Conservation (phyloP, 352 stramenopile species). For the Blastocystis sp. region DNA sequence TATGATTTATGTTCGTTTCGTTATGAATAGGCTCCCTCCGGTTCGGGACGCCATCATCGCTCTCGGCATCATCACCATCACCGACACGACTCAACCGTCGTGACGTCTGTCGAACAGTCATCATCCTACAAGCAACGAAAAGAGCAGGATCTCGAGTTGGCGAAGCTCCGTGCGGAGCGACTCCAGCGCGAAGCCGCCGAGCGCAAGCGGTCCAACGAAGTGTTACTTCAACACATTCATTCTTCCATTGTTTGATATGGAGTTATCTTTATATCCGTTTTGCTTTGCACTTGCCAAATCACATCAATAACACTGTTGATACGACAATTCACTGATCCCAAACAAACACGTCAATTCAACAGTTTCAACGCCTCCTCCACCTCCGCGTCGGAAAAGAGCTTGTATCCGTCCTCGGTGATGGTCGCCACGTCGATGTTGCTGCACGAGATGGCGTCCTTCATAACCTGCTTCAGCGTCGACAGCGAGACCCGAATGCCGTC, state of each 20-base stretch:
- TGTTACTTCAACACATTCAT: constrained; percentile 18
- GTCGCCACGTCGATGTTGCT: constrained; percentile 93
- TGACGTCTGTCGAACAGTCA: constrained; percentile 4
- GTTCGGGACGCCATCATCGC: neutral
- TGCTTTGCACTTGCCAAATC: neutral
- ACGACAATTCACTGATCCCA: neutral
- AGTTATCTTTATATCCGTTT: neutral
- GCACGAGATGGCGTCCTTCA: constrained; percentile 96
- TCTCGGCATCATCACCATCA: neutral
- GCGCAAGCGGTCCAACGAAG: constrained; percentile 1
- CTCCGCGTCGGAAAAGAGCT: constrained; percentile 81
- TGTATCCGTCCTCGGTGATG: constrained; percentile 86
- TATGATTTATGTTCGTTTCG: neutral
- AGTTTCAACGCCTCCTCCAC: constrained; percentile 66
- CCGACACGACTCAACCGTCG: neutral
- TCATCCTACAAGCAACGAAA: neutral
- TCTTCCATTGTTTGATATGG: neutral
- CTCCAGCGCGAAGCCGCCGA: constrained; percentile 26
- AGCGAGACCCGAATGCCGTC: constrained; percentile 91
- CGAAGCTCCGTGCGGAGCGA: neutral
- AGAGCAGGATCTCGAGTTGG: neutral
- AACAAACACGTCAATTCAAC: constrained; percentile 50
- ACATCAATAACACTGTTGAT: no score
- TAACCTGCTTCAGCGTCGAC: constrained; percentile 91
- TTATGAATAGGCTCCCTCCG: neutral